These are phyloP conservation scores for Penicillium paradoxum DNA, from an alignment of 495 filamentous ascomycete species.

Conservation along the genomic window DNA sequence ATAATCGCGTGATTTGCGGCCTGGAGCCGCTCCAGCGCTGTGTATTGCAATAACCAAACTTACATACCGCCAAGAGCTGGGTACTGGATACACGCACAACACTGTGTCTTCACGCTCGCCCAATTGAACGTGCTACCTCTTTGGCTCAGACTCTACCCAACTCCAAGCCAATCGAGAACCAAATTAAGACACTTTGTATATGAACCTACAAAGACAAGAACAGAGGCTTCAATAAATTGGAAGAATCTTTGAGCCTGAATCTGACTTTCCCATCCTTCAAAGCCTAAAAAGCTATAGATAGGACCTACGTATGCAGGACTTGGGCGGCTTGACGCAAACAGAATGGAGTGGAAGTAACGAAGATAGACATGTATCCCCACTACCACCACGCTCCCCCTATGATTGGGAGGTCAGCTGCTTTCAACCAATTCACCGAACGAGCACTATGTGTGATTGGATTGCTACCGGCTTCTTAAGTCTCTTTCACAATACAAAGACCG, in stretches of 20 bases:
- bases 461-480: background rate
- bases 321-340: conserved; percentile 9
- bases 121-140: conserved; percentile 1
- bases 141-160: background rate
- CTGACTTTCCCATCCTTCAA: background rate
- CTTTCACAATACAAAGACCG: background rate
- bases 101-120: conserved; percentile 4
- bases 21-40: background rate
- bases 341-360: conserved; percentile 1
- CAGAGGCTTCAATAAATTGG: background rate
- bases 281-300: background rate
- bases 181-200: background rate
- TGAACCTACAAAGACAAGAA: background rate
- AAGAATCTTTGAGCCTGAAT: background rate
- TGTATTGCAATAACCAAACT: conserved; percentile 1
- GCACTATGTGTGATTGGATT: background rate
- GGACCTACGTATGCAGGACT: background rate
- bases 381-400: conserved; percentile 1
- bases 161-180: background rate
- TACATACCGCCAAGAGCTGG: conserved; percentile 8
- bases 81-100: conserved; percentile 18
- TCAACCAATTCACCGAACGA: background rate
- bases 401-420: conserved; percentile 10
- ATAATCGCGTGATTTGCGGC: conserved; percentile 12
- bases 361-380: conserved; percentile 2